Evolutionary conservation across 2,329 filamentous ascomycete species (phyloP).

Genomic region (Monilinia fructicola): DNA sequence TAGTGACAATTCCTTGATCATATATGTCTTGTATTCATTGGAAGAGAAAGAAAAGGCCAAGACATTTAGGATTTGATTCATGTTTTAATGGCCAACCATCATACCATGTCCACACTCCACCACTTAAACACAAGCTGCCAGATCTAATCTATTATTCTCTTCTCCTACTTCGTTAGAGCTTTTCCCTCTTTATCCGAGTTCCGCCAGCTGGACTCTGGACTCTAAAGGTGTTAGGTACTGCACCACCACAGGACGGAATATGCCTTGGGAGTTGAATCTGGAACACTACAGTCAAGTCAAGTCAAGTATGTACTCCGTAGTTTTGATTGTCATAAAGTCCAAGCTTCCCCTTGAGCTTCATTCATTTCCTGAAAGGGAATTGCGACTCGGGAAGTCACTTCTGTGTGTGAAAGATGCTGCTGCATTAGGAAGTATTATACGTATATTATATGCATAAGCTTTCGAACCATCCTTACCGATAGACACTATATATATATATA

Average conservation of each 20-base stretch:
- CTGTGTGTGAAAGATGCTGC: too few relatives aligned
- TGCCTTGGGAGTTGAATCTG: constrained; percentile 5
- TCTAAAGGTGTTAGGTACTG: too few relatives aligned
- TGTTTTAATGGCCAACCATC: constrained; percentile 1
- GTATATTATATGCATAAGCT: too few relatives aligned
- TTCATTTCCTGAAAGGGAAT: background rate
- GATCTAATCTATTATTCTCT: constrained; percentile 6
- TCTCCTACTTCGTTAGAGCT: background rate
- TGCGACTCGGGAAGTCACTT: too few relatives aligned
- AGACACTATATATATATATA: too few relatives aligned
- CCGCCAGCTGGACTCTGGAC: too few relatives aligned
- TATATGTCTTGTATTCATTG: constrained; percentile 11
- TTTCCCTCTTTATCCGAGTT: constrained; percentile 6
- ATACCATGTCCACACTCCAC: background rate
- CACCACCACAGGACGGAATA: background rate
- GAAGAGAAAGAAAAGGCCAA: constrained; percentile 10
- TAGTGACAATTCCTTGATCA: background rate
- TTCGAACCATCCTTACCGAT: too few relatives aligned
- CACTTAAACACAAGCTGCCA: constrained; percentile 10
- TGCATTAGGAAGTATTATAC: too few relatives aligned
- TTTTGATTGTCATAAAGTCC: constrained; percentile 4
- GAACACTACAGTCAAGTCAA: background rate
- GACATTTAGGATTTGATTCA: constrained; percentile 22
- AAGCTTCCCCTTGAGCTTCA: background rate
- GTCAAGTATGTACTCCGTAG: too few relatives aligned